Base-by-base conservation (phyloP, 2,329 filamentous ascomycete genomes). In the Pestalotiopsis sp. region DNA sequence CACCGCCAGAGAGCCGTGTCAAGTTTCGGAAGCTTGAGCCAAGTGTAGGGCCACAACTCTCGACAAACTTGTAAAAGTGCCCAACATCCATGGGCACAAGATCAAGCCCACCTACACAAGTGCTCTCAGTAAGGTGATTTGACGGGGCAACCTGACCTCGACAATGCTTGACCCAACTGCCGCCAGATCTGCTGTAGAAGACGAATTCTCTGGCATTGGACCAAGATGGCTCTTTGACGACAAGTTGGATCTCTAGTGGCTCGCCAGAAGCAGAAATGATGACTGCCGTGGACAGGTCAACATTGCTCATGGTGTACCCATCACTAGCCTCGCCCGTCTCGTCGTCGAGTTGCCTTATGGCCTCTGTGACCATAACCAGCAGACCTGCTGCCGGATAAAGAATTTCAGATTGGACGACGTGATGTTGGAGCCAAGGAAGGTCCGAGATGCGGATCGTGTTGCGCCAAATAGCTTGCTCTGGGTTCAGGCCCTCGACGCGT, bases 311-410 rank as follows among this genome's bases (percentile, higher is more conserved):
- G 14, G 17, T 12, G 27, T 59, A 66, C 3, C 65, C 65, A 45
- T 31, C 14, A 5, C 31, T 52, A 0, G 36, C 3, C 56, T 60
- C 36, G 31, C 64, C 38, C 25, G 36, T 36, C 7, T 45, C 17
- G 17, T 74, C 70, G n/a, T 58, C 69, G n/a, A 74, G 66, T 61
- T 71, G 72, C 3, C 68, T 67, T n/a, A 72, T 60, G 9, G 73
- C 74, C 52, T 75, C 74, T 11, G 73, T 72, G 4, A 70, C 74
- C 65, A 75, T 69, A 12, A 69, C 67, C 36, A 75, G 49, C 45
- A 73, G 70, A 5, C 70, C 74, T 3, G 74, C 73, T 9, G 71
- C 74, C 1, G 74, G 74, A 57, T 74, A 70, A 27, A 76, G 65
- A 27, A 69, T 71, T n/a, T 67, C 65, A 14, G 70, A 69, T 23